Evolutionary conservation across 495 filamentous ascomycete genomes (phyloP).

Genomic region (Neurospora sp.): DNA sequence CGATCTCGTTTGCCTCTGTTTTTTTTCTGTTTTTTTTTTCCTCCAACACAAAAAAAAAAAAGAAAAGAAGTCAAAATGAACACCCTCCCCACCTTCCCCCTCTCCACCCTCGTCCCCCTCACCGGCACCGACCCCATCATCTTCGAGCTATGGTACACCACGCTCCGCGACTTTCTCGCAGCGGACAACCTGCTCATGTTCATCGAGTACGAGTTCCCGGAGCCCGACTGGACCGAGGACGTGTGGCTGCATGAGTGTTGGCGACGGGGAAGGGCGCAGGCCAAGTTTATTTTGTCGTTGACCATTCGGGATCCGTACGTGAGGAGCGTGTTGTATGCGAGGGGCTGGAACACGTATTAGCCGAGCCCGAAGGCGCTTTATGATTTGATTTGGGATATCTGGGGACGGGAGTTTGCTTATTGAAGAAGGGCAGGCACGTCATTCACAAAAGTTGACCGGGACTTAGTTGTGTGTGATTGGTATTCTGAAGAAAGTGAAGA

Average conservation of each 20-base stretch:
- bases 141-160: background rate
- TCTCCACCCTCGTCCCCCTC: background rate
- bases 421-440: background rate
- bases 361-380: background rate
- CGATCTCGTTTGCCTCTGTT: too few relatives aligned
- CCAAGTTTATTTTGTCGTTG: background rate
- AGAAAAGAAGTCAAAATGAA: background rate
- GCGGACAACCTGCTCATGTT: background rate
- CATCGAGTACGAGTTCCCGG: background rate
- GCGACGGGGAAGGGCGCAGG: background rate
- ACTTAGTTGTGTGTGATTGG: background rate
- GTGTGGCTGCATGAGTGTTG: background rate
- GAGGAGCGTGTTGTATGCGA: background rate
- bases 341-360: background rate
- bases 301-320: background rate
- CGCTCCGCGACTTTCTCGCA: background rate
- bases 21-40: too few relatives aligned
- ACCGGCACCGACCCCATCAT: background rate
- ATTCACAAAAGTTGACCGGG: background rate
- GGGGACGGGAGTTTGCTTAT: background rate
- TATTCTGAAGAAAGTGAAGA: background rate
- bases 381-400: background rate
- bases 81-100: background rate
- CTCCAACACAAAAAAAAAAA: too few relatives aligned
- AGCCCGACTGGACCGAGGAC: background rate